A percentile compares a stretch with the other conserved stretches of the same genome.
These are phyloP conservation scores for Aspergillus cavernicola DNA, from an alignment of 495 filamentous ascomycete species.

Conservation along the genomic window DNA sequence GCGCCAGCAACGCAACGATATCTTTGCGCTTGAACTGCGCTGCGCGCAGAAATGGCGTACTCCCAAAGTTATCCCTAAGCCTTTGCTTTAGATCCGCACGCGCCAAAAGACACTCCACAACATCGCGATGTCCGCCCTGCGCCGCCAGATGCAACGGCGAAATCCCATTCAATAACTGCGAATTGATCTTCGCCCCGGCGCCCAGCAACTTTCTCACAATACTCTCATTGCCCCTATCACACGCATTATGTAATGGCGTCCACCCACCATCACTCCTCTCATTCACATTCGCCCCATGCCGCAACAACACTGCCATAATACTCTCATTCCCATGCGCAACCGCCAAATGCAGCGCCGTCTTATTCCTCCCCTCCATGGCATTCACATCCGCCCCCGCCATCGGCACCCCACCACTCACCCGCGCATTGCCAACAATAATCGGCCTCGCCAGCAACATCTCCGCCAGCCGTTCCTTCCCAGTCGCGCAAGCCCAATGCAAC, in stretches of 20 bases:
- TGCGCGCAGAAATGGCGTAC: slow-evolving; percentile 56
- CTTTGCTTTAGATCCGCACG: slow-evolving; percentile 42
- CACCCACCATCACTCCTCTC: slow-evolving; percentile 58
- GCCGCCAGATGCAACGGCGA: slow-evolving; percentile 61
- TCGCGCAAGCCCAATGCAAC: slow-evolving; percentile 61
- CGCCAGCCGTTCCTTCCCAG: slow-evolving; percentile 54
- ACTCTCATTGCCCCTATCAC: slow-evolving; percentile 49
- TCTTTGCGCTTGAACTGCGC: slow-evolving; percentile 56
- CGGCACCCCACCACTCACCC: not conserved
- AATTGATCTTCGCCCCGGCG: slow-evolving; percentile 53
- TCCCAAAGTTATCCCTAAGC: slow-evolving; percentile 57
- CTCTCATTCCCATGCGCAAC: slow-evolving; percentile 49
- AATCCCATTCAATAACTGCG: slow-evolving; percentile 52
- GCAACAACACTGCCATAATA: slow-evolving; percentile 54
- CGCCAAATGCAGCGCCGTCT: slow-evolving; percentile 59
- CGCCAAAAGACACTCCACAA: slow-evolving; percentile 52
- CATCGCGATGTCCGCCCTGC: slow-evolving; percentile 55
- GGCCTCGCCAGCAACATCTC: slow-evolving; percentile 48
- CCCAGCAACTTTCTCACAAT: slow-evolving; percentile 48
- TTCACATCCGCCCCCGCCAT: slow-evolving; percentile 40
- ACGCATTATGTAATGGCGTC: slow-evolving; percentile 64
- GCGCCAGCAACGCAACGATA: slow-evolving; percentile 54
- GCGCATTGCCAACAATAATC: slow-evolving; percentile 12
- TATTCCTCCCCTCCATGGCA: slow-evolving; percentile 53
- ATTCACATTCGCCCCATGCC: slow-evolving; percentile 49